These are phyloP conservation scores for Auricularia sp. DNA, from an alignment of 768 basidiomycete genomes.

Conservation along the genomic window DNA sequence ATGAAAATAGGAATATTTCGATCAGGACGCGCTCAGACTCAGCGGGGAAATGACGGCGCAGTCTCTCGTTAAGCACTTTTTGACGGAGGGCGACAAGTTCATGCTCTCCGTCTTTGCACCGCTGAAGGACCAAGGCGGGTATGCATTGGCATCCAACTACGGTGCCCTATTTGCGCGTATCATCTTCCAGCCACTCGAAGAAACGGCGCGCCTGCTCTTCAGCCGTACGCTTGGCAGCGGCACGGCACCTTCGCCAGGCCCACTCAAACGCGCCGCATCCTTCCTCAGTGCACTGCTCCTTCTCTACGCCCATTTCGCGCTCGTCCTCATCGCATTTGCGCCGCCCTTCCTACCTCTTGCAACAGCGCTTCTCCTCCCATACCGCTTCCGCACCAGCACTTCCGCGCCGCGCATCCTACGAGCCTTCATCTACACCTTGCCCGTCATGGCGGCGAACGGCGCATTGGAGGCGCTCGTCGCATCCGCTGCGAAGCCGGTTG, in stretches of 20 bases:
- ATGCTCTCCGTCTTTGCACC: conserved; percentile 78
- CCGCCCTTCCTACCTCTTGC: conserved; percentile 64
- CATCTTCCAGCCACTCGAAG: conserved; percentile 91
- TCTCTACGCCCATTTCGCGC: conserved; percentile 52
- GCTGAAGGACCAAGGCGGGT: conserved; percentile 83
- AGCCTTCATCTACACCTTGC: conserved; percentile 84
- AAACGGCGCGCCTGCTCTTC: conserved; percentile 82
- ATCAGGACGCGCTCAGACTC: conserved; percentile 42
- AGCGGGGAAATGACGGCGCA: conserved; percentile 81
- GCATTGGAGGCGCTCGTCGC: conserved; percentile 85
- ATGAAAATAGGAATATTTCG: conserved; percentile 27
- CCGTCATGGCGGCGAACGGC: conserved; percentile 83
- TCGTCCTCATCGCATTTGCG: conserved; percentile 66
- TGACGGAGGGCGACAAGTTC: conserved; percentile 93
- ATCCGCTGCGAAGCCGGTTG: conserved; percentile 56
- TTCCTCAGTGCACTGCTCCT: conserved; percentile 43
- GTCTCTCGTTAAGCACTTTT: conserved; percentile 83
- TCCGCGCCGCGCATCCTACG: conserved; percentile 70
- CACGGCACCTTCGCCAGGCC: background rate
- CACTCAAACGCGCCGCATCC: conserved; percentile 30
- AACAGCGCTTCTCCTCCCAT: conserved; percentile 56
- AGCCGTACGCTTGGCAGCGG: conserved; percentile 44
- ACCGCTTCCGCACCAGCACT: conserved; percentile 40
- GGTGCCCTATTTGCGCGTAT: conserved; percentile 93
- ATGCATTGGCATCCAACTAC: conserved; percentile 92